Conservation (phyloP, 352 stramenopile genomes). For the Phytophthora nicotianae region DNA sequence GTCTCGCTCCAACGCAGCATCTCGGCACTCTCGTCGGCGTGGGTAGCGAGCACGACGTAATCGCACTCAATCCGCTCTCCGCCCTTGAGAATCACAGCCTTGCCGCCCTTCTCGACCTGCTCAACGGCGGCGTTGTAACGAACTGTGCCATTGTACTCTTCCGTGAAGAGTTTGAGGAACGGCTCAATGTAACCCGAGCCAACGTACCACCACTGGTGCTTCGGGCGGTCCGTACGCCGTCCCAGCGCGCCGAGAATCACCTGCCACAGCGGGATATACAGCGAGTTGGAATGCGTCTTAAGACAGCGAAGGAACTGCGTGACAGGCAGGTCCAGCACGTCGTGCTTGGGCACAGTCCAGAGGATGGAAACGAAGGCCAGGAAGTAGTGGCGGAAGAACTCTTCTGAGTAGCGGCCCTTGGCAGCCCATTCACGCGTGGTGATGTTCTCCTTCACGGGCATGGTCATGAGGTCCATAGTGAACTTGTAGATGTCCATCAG, state of each 20-base stretch:
- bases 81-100: conserved; percentile 71
- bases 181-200: conserved; percentile 84
- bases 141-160: conserved; percentile 79
- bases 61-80: conserved; percentile 85
- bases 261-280: conserved; percentile 89
- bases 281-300: conserved; percentile 87
- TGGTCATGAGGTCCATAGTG: conserved; percentile 86
- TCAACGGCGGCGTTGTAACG: conserved; percentile 77
- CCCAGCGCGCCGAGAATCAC: conserved; percentile 78
- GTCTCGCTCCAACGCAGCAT: conserved; percentile 77
- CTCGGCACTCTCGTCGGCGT: conserved; percentile 77
- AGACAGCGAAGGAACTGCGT: conserved; percentile 89
- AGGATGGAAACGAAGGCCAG: conserved; percentile 86
- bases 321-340: conserved; percentile 82
- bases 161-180: conserved; percentile 87
- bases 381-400: conserved; percentile 91
- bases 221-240: conserved; percentile 76
- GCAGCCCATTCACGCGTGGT: conserved; percentile 81
- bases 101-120: conserved; percentile 76
- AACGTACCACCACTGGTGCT: conserved; percentile 88
- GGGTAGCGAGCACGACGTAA: conserved; percentile 83
- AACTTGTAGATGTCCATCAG: conserved; percentile 89
- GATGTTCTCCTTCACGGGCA: conserved; percentile 76
- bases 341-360: conserved; percentile 85
- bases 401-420: conserved; percentile 72